These are phyloP conservation scores for Cyberlindnera lachancei DNA, from an alignment of 805 yeast species.

Conservation along the genomic window DNA sequence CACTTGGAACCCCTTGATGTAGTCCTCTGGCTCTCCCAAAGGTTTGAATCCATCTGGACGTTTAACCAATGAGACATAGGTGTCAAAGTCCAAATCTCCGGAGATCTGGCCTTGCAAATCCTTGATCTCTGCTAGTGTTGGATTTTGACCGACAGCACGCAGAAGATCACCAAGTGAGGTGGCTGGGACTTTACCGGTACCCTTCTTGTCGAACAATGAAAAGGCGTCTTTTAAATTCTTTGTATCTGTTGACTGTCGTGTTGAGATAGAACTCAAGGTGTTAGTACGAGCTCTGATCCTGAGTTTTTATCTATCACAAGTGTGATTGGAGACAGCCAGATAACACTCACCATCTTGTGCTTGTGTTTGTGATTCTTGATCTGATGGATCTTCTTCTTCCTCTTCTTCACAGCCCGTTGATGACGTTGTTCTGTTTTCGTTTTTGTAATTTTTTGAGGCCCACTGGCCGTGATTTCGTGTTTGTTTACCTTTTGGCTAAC, in stretches of 20 bases:
- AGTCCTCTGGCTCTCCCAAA: slow-evolving; percentile 81
- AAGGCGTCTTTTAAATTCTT: slow-evolving; percentile 77
- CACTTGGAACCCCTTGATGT: slow-evolving; percentile 92
- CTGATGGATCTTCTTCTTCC: too few species aligned
- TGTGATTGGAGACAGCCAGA: too few species aligned
- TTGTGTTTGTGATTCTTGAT: too few species aligned
- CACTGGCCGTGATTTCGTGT: too few species aligned
- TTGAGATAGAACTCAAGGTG: too few species aligned
- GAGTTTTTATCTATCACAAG: too few species aligned
- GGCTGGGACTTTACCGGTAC: slow-evolving; percentile 82
- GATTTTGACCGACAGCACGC: slow-evolving; percentile 97
- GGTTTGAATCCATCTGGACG: slow-evolving; percentile 87
- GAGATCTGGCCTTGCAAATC: slow-evolving; percentile 40
- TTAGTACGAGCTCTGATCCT: neutral
- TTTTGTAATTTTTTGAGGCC: too few species aligned
- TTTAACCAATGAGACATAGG: slow-evolving; percentile 67
- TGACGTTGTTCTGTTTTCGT: too few species aligned
- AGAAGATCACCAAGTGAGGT: slow-evolving; percentile 86
- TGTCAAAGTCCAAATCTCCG: slow-evolving; percentile 57
- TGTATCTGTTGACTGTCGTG: slow-evolving; percentile 22
- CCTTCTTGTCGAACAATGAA: slow-evolving; percentile 93
- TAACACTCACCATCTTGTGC: too few species aligned
- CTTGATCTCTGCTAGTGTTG: slow-evolving; percentile 82
- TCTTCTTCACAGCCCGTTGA: too few species aligned
- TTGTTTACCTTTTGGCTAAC: too few species aligned